Conservation (phyloP, 768 basidiomycete species). For the Agaricus blazei region DNA sequence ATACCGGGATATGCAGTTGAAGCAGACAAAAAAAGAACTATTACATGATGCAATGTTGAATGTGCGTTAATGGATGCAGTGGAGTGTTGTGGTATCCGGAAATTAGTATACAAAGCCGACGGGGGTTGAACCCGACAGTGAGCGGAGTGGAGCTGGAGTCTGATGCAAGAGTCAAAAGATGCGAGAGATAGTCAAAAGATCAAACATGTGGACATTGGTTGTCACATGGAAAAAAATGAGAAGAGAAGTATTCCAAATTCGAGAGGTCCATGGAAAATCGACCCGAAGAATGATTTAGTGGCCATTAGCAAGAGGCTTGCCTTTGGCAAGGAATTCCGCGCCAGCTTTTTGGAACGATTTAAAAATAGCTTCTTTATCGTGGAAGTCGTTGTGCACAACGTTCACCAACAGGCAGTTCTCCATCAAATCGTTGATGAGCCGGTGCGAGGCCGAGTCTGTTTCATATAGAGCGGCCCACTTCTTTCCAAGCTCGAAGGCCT, state of each 20-base stretch:
- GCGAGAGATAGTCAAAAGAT: slow-evolving; percentile 12
- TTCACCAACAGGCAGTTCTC: slow-evolving; percentile 84
- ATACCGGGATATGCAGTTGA: slow-evolving; percentile 50
- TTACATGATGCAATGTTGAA: slow-evolving; percentile 11
- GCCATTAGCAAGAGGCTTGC: slow-evolving; percentile 37
- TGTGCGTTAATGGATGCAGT: slow-evolving; percentile 14
- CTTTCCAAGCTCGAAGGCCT: slow-evolving; percentile 86
- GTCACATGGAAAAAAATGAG: slow-evolving; percentile 9
- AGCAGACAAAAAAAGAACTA: slow-evolving; percentile 31
- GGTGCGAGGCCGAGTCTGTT: slow-evolving; percentile 63
- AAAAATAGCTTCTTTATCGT: slow-evolving; percentile 80
- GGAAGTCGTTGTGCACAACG: slow-evolving; percentile 96
- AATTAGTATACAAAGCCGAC: slow-evolving; percentile 36
- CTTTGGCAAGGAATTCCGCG: slow-evolving; percentile 46
- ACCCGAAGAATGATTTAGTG: slow-evolving; percentile 19
- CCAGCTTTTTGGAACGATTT: slow-evolving; percentile 78
- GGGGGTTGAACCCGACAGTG: slow-evolving; percentile 84
- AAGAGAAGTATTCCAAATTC: background rate
- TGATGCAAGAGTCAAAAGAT: slow-evolving; percentile 13
- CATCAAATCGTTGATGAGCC: slow-evolving; percentile 76
- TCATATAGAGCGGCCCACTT: slow-evolving; percentile 93
- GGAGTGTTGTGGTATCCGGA: slow-evolving; percentile 17
- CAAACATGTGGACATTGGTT: slow-evolving; percentile 7
- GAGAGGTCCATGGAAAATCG: background rate
- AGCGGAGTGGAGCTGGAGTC: slow-evolving; percentile 1